Base-by-base conservation (phyloP, 192 early-diverging fungal genomes). In the Chytriomyces hyalinus region DNA sequence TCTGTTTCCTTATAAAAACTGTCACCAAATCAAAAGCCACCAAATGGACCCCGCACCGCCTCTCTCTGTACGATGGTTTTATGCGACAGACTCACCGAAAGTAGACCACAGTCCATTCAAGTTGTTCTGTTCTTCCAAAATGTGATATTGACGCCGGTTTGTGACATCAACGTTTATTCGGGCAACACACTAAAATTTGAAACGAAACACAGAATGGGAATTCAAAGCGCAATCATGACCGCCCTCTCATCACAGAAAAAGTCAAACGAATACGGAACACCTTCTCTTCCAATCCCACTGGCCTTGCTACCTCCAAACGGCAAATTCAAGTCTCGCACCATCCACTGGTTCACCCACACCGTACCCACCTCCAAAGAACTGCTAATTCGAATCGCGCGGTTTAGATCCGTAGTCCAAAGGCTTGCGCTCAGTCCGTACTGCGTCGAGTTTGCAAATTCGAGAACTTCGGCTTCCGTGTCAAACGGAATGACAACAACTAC, bases 401-500 rank as follows among this genome's bases (percentile, higher is more conserved):
- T 73, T 49, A 84, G 65, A 82, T 94, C 86, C 61, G 86, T 68
- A 44, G 94, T 93, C 84, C 92, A 95, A 3, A 96, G 87, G 28
- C 90, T 86, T 7, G 93, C 90, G 7, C 90, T 88, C 24, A 96
- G 84, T 46, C 93, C 93, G 76, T 95, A 96, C 49, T 48, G 75
- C 3, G 91, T 92, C 45, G 87, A 81, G 77, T 95, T 92, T 46
- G 93, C 92, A 61, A 84, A 85, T 63, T 87, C 80, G 20, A 96
- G 70, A 5, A 72, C 94, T 67, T 96, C 93, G 1, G 92, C 93
- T 51, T 91, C 87, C 10, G 85, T 87, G 24, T 87, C 84, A 71
- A 96, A 96, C 51, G 93, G 91, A 78, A 87, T 79, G 5, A 96
- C 84, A 61, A 85, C 87, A 7, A 93, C 88, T 6, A 96, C 95